Evolutionary conservation across 495 filamentous ascomycete species (phyloP).

Genomic region (Talaromyces thailandensis): DNA sequence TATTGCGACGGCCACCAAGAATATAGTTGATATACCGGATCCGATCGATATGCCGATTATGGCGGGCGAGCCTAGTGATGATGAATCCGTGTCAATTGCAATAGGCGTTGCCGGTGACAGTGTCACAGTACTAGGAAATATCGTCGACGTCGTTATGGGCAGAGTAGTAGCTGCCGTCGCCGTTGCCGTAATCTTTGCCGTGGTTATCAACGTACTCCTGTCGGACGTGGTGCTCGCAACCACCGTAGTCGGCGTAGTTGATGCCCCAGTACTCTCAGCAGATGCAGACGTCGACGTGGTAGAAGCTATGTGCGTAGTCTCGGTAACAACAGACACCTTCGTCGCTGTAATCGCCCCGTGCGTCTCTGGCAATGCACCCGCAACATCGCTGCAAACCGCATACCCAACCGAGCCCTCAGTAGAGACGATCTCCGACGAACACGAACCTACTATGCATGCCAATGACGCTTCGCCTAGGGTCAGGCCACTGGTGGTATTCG

Average conservation of each 20-base stretch:
- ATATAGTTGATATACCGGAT: slow-evolving; percentile 29
- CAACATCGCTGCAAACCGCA: slow-evolving; percentile 47
- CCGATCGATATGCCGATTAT: slow-evolving; percentile 35
- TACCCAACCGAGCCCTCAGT: slow-evolving; percentile 31
- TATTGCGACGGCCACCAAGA: slow-evolving; percentile 28
- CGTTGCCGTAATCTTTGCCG: neutral
- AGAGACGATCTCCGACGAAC: slow-evolving; percentile 18
- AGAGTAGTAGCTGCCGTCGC: neutral
- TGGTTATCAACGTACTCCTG: slow-evolving; percentile 8
- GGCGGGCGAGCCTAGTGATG: slow-evolving; percentile 20
- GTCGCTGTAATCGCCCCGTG: slow-evolving; percentile 54
- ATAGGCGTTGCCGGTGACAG: neutral
- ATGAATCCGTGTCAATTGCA: no score
- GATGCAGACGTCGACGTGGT: neutral
- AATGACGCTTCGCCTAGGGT: slow-evolving; percentile 62
- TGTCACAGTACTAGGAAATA: neutral
- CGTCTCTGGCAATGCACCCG: slow-evolving; percentile 45
- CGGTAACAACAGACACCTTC: slow-evolving; percentile 26
- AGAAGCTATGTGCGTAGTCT: slow-evolving; percentile 9
- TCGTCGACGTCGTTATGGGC: neutral
- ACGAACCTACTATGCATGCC: slow-evolving; percentile 47
- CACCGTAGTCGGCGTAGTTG: slow-evolving; percentile 2
- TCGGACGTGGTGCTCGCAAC: slow-evolving; percentile 3
- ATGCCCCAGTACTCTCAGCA: neutral
- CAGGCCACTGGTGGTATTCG: slow-evolving; percentile 49